These are phyloP conservation scores for Claviceps spartinae DNA, from an alignment of 2,329 filamentous ascomycete genomes.

Conservation along the genomic window DNA sequence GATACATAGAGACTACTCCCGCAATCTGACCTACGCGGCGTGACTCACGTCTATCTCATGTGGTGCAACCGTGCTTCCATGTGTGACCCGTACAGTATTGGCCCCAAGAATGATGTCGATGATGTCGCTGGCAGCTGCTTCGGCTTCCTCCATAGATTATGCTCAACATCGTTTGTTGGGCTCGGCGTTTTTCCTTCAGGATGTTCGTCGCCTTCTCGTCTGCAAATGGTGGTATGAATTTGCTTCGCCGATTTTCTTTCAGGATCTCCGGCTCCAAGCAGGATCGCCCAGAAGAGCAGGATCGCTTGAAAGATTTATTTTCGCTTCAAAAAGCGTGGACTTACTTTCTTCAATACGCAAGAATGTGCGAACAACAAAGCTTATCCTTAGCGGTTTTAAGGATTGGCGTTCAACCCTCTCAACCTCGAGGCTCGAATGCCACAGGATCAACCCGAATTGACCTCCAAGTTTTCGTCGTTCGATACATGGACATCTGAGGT, in stretches of 20 bases:
- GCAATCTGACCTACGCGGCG: no score
- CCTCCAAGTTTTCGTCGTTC: not conserved
- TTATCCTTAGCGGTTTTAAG: constrained; percentile 3
- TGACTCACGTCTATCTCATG: no score
- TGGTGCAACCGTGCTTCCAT: no score
- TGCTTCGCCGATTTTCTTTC: constrained; percentile 4
- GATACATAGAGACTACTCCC: no score
- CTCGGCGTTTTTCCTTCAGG: constrained; percentile 6
- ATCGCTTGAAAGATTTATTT: constrained; percentile 2
- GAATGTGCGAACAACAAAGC: not conserved
- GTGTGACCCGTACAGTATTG: no score
- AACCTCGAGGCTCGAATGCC: not conserved
- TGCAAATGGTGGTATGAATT: constrained; percentile 4
- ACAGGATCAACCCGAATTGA: not conserved
- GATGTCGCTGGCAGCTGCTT: not conserved
- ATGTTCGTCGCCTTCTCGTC: constrained; percentile 5
- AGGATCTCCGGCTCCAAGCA: constrained; percentile 2
- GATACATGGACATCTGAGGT: constrained; percentile 3
- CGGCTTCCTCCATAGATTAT: constrained; percentile 6
- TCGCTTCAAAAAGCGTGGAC: not conserved
- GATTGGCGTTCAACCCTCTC: constrained; percentile 3
- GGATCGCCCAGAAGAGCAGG: not conserved
- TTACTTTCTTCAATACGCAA: constrained; percentile 2
- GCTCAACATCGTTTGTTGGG: constrained; percentile 4
- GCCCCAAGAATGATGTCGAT: no score